Evolutionary conservation across 345 rosid genomes (phyloP), one percentile per base, ranked within the genome.

Genomic region (Eucalyptus cloeziana): DNA sequence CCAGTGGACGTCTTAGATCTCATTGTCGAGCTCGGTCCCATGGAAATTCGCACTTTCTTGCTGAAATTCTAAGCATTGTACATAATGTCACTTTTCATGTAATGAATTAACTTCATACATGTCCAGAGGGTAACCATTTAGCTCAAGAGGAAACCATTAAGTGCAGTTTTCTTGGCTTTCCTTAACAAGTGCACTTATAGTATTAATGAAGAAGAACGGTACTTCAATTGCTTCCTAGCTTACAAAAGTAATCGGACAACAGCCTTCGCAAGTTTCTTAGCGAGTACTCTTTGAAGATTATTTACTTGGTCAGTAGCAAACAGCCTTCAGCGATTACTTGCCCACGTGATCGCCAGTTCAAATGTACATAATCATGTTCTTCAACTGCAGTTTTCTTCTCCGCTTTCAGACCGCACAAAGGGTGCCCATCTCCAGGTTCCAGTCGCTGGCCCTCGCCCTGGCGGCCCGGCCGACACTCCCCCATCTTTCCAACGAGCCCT

Each of bases 1-100:
- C 93, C 94, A 49, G 88, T 96, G 11, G 94, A 93, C 76, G 49
- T 24, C 24, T 93, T 95, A 9, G 90, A 89, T 54, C 93, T 94
- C 22, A 86, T 92, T n/a, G 95, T 96, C 7, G 97, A 95, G 93
- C 94, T 96, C 33, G 96, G 92, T 64, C 97, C 97, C 37, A 95
- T 96, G 98, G 96, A 95, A 90, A 95, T 96, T 86, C 95, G 97
- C 69, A 94, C 97, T 69, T 94, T 95, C 92, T 76, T 94, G 91
- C 88, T 95, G 87, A 90, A 88, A 27, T 94, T 95, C 91, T 90
- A 87, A 86, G n/a, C 54, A 54, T 80, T n/a, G 40, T 44, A 5
- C 76, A 43, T 37, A 5, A 30, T 60, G 49, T 19, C 56, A 52
- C 56, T 52, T 17, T 52, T 52, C 0, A 52, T 52, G 4, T 30